Base-by-base conservation (phyloP, 306 rosid species). In the Prunus dulcis region DNA sequence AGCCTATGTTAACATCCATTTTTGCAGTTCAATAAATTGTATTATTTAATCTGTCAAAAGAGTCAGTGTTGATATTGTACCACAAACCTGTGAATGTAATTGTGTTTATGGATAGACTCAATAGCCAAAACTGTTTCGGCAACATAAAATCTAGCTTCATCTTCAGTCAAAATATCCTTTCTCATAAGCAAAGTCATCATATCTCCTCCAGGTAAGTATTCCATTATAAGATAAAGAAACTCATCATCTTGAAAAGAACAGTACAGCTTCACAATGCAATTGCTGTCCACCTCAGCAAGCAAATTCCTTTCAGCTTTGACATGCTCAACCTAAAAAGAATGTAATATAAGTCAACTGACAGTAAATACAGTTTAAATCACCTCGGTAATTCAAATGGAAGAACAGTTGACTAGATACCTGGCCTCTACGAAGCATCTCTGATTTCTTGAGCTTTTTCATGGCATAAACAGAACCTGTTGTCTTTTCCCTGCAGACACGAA, bases 151-250 rank as follows among this genome's bases (percentile, higher is more conserved):
- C 97, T 90, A 76, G 98, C 88, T 82, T 92, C 98, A 66, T 92
- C 89, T 84, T 96, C 99, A 19, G 97, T 89, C 89, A 96, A 87
- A 53, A 83, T 91, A 83, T 96, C 98, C 89, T 92, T 96, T 87
- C 99, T 89, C 99, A 96, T 96, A 55, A 96, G 97, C 69, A 92
- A 84, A 68, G 99, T 96, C 99, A 96, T 96, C 99, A 96, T 84
- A 84, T 96, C 99, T 78, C 99, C 99, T 67, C 99, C 98, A 46
- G 99, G 99, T 78, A 96, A 88, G 77, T 96, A 96, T 78, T 96
- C 99, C 99, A 96, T 96, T 68, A 96, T 86, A 76, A 96, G 99
- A 84, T 96, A 96, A 72, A 96, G 88, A 87, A 74, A 88, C 64
- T 91, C 98, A 7, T 88, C 98, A 82, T 96, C 99, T 79, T 96